Percentiles rank a stretch among this genome's conserved stretches.
These are phyloP conservation scores for Eucalyptus tenuipes DNA, from an alignment of 345 rosid genomes.

Conservation along the genomic window DNA sequence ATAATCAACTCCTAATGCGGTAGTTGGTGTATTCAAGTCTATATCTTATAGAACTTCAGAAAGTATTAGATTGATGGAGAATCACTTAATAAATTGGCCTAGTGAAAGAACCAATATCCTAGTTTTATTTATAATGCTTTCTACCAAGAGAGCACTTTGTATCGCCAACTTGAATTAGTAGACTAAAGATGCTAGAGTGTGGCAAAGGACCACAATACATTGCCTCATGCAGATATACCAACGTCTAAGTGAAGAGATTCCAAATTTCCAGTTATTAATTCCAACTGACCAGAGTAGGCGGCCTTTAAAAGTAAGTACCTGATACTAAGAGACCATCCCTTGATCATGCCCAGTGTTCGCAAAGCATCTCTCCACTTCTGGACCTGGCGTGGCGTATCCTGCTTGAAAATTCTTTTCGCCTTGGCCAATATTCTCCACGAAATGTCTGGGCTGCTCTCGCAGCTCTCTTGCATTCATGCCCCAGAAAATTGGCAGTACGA, in stretches of 20 bases:
- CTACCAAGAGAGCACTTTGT: no score
- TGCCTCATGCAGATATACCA: neutral
- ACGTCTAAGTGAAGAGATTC: neutral
- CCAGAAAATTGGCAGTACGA: neutral
- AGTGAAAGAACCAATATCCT: no score
- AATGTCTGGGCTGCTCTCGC: neutral
- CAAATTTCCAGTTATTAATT: no score
- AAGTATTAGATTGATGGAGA: neutral
- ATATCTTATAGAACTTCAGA: neutral
- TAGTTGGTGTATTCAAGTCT: neutral
- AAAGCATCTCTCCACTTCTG: no score
- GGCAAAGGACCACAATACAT: no score
- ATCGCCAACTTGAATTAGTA: no score
- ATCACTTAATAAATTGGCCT: neutral
- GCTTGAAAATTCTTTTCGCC: neutral
- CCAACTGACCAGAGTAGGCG: neutral
- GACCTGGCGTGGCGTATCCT: neutral
- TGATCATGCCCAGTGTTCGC: neutral
- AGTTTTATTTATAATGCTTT: no score
- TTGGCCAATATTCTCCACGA: neutral
- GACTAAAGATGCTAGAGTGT: no score
- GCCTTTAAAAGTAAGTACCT: neutral
- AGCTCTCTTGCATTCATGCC: neutral
- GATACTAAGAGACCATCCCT: fast-evolving
- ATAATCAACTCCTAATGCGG: neutral